Evolutionary conservation across 805 yeast species (phyloP).

Genomic region (Teunomyces tritomae): DNA sequence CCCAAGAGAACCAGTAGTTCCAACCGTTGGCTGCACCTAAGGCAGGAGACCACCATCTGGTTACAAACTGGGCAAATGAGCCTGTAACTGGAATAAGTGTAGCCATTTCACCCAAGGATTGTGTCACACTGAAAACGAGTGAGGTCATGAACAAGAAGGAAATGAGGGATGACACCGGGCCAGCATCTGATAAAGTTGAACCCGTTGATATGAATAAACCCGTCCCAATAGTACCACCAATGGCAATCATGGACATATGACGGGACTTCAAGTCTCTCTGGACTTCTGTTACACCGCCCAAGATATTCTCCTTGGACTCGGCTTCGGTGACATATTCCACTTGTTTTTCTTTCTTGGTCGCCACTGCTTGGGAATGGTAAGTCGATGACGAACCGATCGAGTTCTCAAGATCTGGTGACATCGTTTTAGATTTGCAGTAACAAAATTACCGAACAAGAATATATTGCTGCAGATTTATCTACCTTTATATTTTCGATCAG

Average conservation of each 20-base stretch:
- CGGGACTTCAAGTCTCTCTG: conserved; percentile 62
- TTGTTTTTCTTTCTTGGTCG: conserved; percentile 11
- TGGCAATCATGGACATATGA: conserved; percentile 72
- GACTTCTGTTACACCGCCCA: conserved; percentile 31
- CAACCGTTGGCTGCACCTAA: conserved; percentile 72
- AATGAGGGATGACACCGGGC: conserved; percentile 67
- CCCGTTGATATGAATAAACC: conserved; percentile 71
- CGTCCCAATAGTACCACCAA: conserved; percentile 80
- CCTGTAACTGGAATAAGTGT: conserved; percentile 69
- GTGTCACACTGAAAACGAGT: conserved; percentile 63
- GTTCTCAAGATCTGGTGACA: conserved; percentile 14
- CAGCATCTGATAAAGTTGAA: conserved; percentile 52
- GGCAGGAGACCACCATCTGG: conserved; percentile 67
- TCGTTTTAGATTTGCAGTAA: neutral
- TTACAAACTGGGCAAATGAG: conserved; percentile 68
- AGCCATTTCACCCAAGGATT: conserved; percentile 79
- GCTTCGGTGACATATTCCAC: conserved; percentile 18
- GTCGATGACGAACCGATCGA: conserved; percentile 10
- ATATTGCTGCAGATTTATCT: neutral
- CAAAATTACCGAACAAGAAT: neutral
- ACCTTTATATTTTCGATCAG: neutral
- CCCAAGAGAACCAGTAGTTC: conserved; percentile 78
- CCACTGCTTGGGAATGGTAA: conserved; percentile 5
- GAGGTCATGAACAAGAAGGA: conserved; percentile 66
- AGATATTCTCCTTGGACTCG: conserved; percentile 8